phyloP scores from a whole-genome alignment of 129 eudicot species.

The Flaveria brownii region DNA sequence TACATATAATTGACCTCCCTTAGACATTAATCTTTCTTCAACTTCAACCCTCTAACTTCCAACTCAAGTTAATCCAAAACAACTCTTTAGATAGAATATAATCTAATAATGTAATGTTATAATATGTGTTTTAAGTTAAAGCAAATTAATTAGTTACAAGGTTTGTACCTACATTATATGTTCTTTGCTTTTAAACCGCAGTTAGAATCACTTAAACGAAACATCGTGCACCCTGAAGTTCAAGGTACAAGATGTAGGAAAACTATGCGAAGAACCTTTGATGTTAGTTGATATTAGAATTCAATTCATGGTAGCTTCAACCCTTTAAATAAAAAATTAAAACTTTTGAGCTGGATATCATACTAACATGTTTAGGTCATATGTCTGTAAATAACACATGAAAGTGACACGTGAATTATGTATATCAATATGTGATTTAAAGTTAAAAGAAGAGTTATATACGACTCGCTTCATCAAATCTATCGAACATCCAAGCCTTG shows the following conservation, averaged over 20 bases:
- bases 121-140: not conserved
- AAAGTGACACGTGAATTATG: not conserved
- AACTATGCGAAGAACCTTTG: not conserved
- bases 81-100: not conserved
- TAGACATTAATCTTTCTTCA: slow-evolving; percentile 12
- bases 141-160: not conserved
- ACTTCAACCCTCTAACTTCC: slow-evolving; percentile 27
- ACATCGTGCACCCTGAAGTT: not conserved
- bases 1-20: slow-evolving; percentile 25
- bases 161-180: not conserved
- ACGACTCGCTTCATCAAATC: not conserved
- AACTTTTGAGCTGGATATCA: not conserved
- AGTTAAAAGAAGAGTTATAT: not conserved
- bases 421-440: not conserved
- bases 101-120: not conserved
- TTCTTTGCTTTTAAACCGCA: not conserved
- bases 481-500: not conserved
- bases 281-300: not conserved
- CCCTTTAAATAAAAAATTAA: not conserved
- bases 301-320: too few species aligned
- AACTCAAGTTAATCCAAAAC: not conserved
- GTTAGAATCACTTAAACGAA: not conserved
- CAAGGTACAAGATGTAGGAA: not conserved
- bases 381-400: not conserved
- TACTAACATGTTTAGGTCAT: not conserved